Evolutionary conservation across 306 rosid genomes (phyloP), one percentile per base, ranked within the genome.

Genomic region (Sicyos baderoa): DNA sequence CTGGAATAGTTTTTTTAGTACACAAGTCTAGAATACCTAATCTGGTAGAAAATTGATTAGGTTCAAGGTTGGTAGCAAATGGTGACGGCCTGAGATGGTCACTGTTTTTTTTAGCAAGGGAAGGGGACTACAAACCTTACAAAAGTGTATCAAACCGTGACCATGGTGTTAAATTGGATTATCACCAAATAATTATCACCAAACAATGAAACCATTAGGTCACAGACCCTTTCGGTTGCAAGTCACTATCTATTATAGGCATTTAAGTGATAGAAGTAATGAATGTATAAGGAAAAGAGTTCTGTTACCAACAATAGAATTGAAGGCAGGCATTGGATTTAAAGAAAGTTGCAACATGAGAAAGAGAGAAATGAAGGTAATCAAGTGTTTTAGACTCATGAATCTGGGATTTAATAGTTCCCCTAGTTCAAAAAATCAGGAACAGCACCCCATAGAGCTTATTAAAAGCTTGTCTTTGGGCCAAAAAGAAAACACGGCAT

Each of bases 361-460:
- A 40, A 42, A 11, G 27, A 13, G 16, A 48, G 57, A 47, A 67
- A 49, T 25, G 56, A 67, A 48, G 11, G 47, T 17, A 18, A 44
- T 65, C 18, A 44, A 45, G 3, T 22, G 32, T 45, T 65, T 18
- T 17, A 62, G 37, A 14, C 19, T 65, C 4, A 6, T 67, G 45
- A 67, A 48, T 67, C 11, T 19, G 42, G 3, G 40, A 47, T 8
- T 5, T 22, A 14, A 19, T 47, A 66, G 19, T 66, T 47, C 40
- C 47, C 21, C 35, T 42, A 17, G 53, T 2, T 67, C 56, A 49
- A 25, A 67, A 67, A 9, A 47, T 48, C 72, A 22, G 72, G 16
- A 67, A 63, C 72, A 47, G 72, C 57, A 42, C 55, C 72, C 22
- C 1, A 16, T 67, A 67, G 23, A 35, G 44, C 44, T 67, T 7